phyloP scores from a whole-genome alignment of 2,329 filamentous ascomycete genomes.

The Neofusicoccum ribis region DNA sequence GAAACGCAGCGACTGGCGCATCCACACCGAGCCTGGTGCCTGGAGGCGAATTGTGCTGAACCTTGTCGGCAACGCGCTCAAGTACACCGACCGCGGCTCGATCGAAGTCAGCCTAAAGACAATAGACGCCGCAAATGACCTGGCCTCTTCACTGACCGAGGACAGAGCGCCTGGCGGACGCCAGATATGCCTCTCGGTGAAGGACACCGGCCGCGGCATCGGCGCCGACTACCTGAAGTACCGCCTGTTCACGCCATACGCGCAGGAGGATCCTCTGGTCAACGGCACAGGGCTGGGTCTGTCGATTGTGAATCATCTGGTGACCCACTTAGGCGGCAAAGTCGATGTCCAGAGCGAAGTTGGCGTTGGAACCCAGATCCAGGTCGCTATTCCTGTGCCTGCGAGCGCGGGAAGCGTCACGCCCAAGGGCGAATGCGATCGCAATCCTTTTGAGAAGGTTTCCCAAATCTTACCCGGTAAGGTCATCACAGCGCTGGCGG shows the following conservation, averaged over 20 bases:
- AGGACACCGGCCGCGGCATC: constrained; percentile 42
- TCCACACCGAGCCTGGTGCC: constrained; percentile 43
- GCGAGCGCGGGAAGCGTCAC: not conserved
- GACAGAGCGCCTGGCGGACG: not conserved
- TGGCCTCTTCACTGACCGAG: constrained; percentile 25
- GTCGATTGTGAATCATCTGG: constrained; percentile 40
- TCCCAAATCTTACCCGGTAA: not conserved
- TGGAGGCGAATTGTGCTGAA: constrained; percentile 24
- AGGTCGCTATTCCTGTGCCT: not conserved
- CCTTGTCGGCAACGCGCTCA: constrained; percentile 23
- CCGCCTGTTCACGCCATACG: constrained; percentile 40
- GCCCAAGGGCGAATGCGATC: not conserved
- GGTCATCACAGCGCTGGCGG: not conserved
- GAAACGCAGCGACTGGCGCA: constrained; percentile 42
- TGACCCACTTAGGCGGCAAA: constrained; percentile 37
- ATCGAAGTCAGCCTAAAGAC: not conserved
- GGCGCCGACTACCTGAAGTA: constrained; percentile 39
- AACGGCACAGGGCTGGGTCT: constrained; percentile 41
- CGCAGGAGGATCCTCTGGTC: constrained; percentile 39
- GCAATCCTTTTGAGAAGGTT: constrained; percentile 17
- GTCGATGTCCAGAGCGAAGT: constrained; percentile 39
- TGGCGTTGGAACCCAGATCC: constrained; percentile 33
- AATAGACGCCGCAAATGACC: too few relatives aligned
- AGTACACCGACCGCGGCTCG: constrained; percentile 20
- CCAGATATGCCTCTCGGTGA: constrained; percentile 21